Evolutionary conservation across 345 rosid genomes (phyloP).

Genomic region (Jatropha curcas): DNA sequence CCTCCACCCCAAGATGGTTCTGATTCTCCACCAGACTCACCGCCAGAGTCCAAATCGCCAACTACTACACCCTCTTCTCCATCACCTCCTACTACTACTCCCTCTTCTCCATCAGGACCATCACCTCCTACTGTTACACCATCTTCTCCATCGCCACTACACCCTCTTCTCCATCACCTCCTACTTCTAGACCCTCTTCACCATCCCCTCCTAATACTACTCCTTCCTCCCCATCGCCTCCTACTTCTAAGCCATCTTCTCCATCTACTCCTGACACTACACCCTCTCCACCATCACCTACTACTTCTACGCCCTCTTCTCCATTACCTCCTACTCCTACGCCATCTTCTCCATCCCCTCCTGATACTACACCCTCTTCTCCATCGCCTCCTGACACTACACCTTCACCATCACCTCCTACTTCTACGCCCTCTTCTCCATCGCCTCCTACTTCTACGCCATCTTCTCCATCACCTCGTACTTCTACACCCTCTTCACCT

Average conservation of each 20-base stretch:
- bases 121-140: neutral
- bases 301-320: neutral
- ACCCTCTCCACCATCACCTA: neutral
- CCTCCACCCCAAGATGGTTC: conserved; percentile 17
- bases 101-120: neutral
- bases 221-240: neutral
- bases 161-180: neutral
- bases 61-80: neutral
- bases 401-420: neutral
- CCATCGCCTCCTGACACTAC: conserved; percentile 2
- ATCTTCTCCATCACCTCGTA: neutral
- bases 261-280: neutral
- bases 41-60: neutral
- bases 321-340: neutral
- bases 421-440: neutral
- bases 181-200: neutral
- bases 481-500: neutral
- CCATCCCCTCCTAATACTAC: neutral
- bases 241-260: neutral
- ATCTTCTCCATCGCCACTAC: neutral
- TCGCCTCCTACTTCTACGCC: neutral
- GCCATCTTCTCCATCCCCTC: neutral
- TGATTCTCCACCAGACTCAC: neutral
- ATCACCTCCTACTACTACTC: neutral
- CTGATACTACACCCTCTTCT: neutral